Percentiles rank a stretch among this genome's conserved stretches.
phyloP scores from a whole-genome alignment of 768 basidiomycete species.

The Suillus ampliporus region DNA sequence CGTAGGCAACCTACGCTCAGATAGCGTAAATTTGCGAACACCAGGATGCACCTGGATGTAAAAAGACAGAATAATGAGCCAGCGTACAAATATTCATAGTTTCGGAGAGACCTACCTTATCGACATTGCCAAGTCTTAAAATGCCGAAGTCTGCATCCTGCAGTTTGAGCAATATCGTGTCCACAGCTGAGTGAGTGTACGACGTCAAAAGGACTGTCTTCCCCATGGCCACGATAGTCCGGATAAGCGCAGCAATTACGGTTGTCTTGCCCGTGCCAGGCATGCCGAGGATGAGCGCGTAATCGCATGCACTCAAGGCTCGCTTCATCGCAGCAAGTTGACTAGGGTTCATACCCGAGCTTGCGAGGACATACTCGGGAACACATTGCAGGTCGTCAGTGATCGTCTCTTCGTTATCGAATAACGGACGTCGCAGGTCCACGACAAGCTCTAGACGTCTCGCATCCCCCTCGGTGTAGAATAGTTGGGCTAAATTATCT shows the following conservation, averaged over 20 bases:
- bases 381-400: constrained; percentile 20
- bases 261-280: constrained; percentile 99
- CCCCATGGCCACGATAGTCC: constrained; percentile 74
- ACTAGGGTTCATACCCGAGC: constrained; percentile 63
- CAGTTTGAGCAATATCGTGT: constrained; percentile 92
- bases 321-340: constrained; percentile 76
- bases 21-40: constrained; percentile 72
- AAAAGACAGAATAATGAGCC: constrained; percentile 5
- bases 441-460: constrained; percentile 78
- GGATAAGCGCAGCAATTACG: constrained; percentile 88
- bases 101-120: constrained; percentile 65
- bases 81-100: neutral
- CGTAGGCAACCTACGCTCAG: constrained; percentile 55
- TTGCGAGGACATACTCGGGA: constrained; percentile 37
- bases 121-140: constrained; percentile 85
- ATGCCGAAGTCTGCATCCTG: constrained; percentile 72
- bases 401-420: constrained; percentile 45
- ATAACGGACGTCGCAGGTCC: constrained; percentile 73
- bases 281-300: constrained; percentile 94
- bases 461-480: constrained; percentile 78
- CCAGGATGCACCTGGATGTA: constrained; percentile 78
- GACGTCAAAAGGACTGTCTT: constrained; percentile 90
- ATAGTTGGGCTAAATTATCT: constrained; percentile 88
- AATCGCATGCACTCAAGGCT: constrained; percentile 83
- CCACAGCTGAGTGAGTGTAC: constrained; percentile 98